phyloP scores from a whole-genome alignment of 805 yeast genomes.

The Metschnikowia colocasiae region DNA sequence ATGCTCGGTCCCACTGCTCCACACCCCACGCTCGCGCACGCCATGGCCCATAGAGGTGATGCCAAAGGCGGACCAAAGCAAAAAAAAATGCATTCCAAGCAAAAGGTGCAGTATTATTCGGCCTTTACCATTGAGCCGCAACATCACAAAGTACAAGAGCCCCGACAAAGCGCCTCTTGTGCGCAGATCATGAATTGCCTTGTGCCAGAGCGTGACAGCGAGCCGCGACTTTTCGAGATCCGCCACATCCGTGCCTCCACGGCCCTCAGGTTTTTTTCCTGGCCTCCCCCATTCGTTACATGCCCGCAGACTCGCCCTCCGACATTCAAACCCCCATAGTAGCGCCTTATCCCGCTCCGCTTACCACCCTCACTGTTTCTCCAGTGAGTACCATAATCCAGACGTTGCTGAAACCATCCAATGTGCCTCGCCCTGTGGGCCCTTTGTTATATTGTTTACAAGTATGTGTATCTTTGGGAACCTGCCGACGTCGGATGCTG shows the following conservation, averaged over 20 bases:
- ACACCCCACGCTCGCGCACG: background rate
- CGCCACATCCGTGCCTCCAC: conserved; percentile 7
- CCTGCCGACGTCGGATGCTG: background rate
- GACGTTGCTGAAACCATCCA: conserved; percentile 1
- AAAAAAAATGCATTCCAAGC: too few species aligned
- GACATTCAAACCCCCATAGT: background rate
- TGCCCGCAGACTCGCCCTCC: background rate
- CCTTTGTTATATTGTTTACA: conserved; percentile 6
- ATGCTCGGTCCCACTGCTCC: background rate
- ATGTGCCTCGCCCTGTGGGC: conserved; percentile 4
- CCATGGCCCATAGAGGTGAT: background rate
- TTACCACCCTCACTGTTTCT: background rate
- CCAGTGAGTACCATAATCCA: background rate
- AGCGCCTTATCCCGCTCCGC: background rate
- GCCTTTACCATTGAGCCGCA: too few species aligned
- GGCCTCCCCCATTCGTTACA: conserved; percentile 1
- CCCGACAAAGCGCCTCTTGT: background rate
- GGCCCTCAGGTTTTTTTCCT: background rate
- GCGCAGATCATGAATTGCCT: background rate
- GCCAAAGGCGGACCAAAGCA: background rate
- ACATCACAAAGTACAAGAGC: too few species aligned
- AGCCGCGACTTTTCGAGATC: conserved; percentile 6
- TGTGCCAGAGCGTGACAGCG: conserved; percentile 1
- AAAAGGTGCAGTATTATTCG: too few species aligned
- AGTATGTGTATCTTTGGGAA: conserved; percentile 1